phyloP scores from a whole-genome alignment of 257 asterid species.

The Verbascum thapsus region DNA sequence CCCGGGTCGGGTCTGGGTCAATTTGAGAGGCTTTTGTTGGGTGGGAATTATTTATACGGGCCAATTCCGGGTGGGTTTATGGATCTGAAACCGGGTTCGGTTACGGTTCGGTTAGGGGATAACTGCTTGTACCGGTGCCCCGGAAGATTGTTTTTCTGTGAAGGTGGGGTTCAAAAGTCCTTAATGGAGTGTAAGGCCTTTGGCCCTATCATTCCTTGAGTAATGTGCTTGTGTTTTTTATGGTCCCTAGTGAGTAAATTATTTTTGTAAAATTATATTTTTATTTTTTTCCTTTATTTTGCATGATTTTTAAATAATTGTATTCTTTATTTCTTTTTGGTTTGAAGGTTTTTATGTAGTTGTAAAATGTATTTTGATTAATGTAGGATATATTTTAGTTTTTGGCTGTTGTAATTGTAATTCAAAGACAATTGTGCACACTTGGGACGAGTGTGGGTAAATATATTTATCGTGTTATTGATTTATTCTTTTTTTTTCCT shows the following conservation, averaged over 20 bases:
- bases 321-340: not conserved
- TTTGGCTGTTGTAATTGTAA: not conserved
- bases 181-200: conserved; percentile 63
- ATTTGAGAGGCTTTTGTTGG: conserved; percentile 69
- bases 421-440: not conserved
- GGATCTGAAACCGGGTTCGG: conserved; percentile 73
- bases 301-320: not conserved
- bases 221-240: conserved; percentile 29
- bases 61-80: conserved; percentile 74
- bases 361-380: too few species aligned
- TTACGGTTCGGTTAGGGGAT: conserved; percentile 64
- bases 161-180: conserved; percentile 84
- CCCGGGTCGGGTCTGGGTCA: conserved; percentile 48
- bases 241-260: conserved; percentile 34
- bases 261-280: conserved; percentile 17
- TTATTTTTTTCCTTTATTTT: not conserved
- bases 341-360: not conserved
- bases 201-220: conserved; percentile 65
- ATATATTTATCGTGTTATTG: not conserved
- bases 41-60: conserved; percentile 80
- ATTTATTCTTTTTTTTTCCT: too few species aligned
- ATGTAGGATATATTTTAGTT: not conserved
- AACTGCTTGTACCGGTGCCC: conserved; percentile 91
- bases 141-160: conserved; percentile 65
- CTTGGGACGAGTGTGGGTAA: not conserved